phyloP scores from a whole-genome alignment of 805 yeast species.

The Saccharomycopsis javanensis region DNA sequence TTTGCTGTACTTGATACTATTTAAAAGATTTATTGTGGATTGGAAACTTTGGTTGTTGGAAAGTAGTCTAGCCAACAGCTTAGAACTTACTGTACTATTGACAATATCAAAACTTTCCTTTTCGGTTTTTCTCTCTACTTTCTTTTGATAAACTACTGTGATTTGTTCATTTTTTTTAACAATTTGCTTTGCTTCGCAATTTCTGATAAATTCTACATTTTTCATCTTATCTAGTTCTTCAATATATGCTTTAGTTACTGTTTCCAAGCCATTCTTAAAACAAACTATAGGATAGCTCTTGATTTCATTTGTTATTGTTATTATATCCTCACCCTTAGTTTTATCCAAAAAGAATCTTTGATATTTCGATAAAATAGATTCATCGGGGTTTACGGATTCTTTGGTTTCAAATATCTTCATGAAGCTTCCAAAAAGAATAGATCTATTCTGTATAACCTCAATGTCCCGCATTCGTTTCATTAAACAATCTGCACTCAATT shows the following conservation, averaged over 20 bases:
- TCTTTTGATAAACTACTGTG: slow-evolving; percentile 17
- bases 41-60: slow-evolving; percentile 19
- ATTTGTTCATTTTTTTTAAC: slow-evolving; percentile 20
- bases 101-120: slow-evolving; percentile 39
- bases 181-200: slow-evolving; percentile 21
- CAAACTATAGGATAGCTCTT: slow-evolving; percentile 48
- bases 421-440: not conserved
- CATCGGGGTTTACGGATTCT: not conserved
- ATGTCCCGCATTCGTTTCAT: slow-evolving; percentile 30
- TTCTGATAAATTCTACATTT: slow-evolving; percentile 34
- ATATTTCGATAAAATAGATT: not conserved
- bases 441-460: slow-evolving; percentile 32
- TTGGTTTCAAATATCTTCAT: not conserved
- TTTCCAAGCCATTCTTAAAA: slow-evolving; percentile 46
- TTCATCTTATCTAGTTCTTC: slow-evolving; percentile 29
- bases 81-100: slow-evolving; percentile 47
- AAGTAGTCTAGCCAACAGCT: slow-evolving; percentile 30
- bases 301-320: slow-evolving; percentile 27
- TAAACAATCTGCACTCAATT: slow-evolving; percentile 37
- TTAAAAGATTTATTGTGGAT: slow-evolving; percentile 19
- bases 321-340: slow-evolving; percentile 24
- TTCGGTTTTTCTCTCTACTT: slow-evolving; percentile 3
- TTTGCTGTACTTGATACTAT: slow-evolving; percentile 23
- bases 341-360: not conserved
- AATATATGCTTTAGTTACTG: slow-evolving; percentile 38